Conservation (phyloP, 176 grass and related monocot species). For the Zoysia japonica region DNA sequence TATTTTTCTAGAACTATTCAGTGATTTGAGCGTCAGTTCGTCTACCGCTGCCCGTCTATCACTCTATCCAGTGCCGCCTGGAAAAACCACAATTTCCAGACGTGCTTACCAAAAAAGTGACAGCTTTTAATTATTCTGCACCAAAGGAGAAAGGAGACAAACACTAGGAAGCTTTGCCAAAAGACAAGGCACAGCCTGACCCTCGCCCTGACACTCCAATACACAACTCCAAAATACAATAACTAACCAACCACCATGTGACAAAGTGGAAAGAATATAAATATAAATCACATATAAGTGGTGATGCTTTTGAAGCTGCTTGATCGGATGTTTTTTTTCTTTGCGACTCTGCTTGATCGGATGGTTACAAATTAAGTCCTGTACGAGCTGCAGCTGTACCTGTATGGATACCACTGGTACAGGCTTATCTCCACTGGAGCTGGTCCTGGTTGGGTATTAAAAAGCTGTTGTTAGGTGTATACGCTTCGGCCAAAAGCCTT, state of each 20-base stretch:
- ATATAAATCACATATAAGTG: background rate
- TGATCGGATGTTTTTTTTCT: too few relatives aligned
- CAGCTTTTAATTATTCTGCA: constrained; percentile 13
- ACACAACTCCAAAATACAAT: background rate
- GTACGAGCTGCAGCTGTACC: background rate
- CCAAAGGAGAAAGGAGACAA: constrained; percentile 22
- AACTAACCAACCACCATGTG: background rate
- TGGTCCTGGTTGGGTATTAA: constrained; percentile 18
- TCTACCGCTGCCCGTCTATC: background rate
- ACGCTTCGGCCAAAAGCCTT: constrained; percentile 32
- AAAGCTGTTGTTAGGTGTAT: constrained; percentile 44
- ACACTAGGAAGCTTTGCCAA: constrained; percentile 9
- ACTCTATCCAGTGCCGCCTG: background rate
- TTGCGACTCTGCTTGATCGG: too few relatives aligned
- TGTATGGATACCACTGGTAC: constrained; percentile 23
- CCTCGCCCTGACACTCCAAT: background rate
- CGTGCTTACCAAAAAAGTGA: constrained; percentile 24
- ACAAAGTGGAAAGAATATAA: background rate
- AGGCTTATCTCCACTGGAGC: constrained; percentile 32
- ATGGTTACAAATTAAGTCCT: background rate
- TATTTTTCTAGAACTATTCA: too few relatives aligned
- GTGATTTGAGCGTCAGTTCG: background rate
- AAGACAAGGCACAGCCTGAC: constrained; percentile 22
- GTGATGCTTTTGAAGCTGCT: background rate
- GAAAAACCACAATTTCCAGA: constrained; percentile 8